These are phyloP conservation scores for Fusarium luffae DNA, from an alignment of 2,329 filamentous ascomycete species.

Conservation along the genomic window DNA sequence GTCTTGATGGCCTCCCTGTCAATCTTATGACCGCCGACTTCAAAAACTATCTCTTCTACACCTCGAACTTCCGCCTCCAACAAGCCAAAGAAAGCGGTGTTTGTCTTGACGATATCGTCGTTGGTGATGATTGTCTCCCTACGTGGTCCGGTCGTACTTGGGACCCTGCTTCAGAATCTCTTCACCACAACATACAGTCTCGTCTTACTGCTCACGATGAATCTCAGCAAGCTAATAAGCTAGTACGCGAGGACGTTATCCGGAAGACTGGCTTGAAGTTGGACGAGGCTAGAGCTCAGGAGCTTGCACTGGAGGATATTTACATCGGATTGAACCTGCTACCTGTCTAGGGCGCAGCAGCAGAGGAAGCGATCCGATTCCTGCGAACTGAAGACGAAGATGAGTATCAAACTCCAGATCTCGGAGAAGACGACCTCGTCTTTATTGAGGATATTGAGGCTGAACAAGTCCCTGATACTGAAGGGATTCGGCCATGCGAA, in stretches of 20 bases:
- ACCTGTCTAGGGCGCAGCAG: conserved; percentile 44
- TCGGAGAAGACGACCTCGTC: background rate
- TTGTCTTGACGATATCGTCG: conserved; percentile 32
- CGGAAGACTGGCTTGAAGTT: conserved; percentile 45
- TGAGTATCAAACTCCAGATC: background rate
- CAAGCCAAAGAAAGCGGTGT: conserved; percentile 34
- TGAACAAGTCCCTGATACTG: too few relatives aligned
- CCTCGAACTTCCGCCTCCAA: conserved; percentile 40
- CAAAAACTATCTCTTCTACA: conserved; percentile 34
- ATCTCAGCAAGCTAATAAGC: conserved; percentile 27
- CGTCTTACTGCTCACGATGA: conserved; percentile 34
- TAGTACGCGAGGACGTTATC: conserved; percentile 40
- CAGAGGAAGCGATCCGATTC: background rate
- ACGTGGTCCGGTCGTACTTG: conserved; percentile 43
- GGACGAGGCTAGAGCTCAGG: conserved; percentile 37
- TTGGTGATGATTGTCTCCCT: conserved; percentile 48
- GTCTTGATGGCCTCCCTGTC: conserved; percentile 31
- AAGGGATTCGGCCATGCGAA: too few relatives aligned
- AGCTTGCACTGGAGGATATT: conserved; percentile 38
- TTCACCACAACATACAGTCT: conserved; percentile 45
- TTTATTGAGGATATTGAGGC: background rate
- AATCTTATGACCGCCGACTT: conserved; percentile 39
- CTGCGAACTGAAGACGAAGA: background rate
- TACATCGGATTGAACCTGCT: conserved; percentile 45
- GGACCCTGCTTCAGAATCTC: conserved; percentile 39